These are phyloP conservation scores for Cutaneotrichosporon arboriforme DNA, from an alignment of 1,284 basidiomycete genomes.

Conservation along the genomic window DNA sequence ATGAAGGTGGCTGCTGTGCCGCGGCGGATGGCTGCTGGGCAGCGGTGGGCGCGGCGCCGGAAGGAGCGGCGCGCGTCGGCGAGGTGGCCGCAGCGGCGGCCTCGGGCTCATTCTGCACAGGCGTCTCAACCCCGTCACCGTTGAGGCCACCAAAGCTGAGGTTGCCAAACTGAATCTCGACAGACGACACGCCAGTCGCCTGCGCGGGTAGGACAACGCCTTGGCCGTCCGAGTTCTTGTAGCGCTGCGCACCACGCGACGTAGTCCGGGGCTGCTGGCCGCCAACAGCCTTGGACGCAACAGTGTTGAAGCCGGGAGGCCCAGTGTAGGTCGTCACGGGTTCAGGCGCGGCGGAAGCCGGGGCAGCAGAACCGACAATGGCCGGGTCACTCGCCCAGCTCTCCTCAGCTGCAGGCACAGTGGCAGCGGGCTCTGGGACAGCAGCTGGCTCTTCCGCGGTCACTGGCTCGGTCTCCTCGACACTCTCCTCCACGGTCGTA, in stretches of 20 bases:
- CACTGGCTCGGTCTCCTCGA: constrained; percentile 1
- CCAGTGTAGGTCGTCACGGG: constrained; percentile 45
- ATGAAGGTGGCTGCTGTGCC: constrained; percentile 14
- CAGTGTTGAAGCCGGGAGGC: constrained; percentile 48
- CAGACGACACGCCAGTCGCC: constrained; percentile 30
- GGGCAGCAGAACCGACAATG: constrained; percentile 34
- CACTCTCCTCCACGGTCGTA: constrained; percentile 53
- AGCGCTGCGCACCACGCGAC: constrained; percentile 43
- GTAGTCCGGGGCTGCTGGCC: constrained; percentile 33
- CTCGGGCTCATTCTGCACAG: constrained; percentile 23
- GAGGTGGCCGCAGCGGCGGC: constrained; percentile 17
- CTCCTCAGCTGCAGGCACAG: constrained; percentile 8
- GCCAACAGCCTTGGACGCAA: constrained; percentile 25
- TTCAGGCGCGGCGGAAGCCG: constrained; percentile 22
- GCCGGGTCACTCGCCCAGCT: constrained; percentile 37
- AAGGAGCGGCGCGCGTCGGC: constrained; percentile 15
- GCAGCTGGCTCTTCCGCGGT: constrained; percentile 15
- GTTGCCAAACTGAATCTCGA: constrained; percentile 49
- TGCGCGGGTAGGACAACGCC: constrained; percentile 46
- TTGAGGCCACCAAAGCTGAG: constrained; percentile 47
- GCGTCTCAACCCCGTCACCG: constrained; percentile 44
- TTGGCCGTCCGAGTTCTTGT: constrained; percentile 47
- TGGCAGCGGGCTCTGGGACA: constrained; percentile 9
- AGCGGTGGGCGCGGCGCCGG: constrained; percentile 11
- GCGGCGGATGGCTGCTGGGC: constrained; percentile 6